Evolutionary conservation across 495 filamentous ascomycete genomes (phyloP).

Genomic region (Aspergillus bertholletiae): DNA sequence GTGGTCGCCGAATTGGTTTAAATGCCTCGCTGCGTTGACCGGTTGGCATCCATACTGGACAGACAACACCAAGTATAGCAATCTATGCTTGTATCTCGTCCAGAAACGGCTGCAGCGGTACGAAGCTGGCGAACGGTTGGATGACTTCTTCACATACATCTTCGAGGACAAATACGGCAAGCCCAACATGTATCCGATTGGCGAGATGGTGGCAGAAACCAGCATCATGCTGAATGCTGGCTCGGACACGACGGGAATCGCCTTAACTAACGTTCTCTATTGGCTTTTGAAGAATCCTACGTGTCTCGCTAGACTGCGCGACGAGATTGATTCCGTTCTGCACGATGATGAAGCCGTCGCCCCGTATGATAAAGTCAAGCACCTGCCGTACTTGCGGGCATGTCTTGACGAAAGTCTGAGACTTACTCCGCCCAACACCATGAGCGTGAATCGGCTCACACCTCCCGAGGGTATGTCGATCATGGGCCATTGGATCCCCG

Average conservation of each 20-base stretch:
- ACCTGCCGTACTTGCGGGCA: constrained; percentile 27
- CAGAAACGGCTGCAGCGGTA: constrained; percentile 25
- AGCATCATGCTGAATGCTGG: constrained; percentile 50
- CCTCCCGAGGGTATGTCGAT: constrained; percentile 26
- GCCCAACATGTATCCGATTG: no score
- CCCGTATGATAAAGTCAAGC: constrained; percentile 27
- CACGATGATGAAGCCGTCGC: constrained; percentile 24
- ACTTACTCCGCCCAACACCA: constrained; percentile 24
- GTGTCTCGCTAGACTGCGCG: constrained; percentile 40
- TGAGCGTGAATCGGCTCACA: constrained; percentile 21
- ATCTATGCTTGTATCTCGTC: constrained; percentile 22
- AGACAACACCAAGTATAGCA: neutral
- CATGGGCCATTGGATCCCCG: constrained; percentile 22
- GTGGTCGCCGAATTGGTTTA: neutral
- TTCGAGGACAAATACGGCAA: constrained; percentile 40
- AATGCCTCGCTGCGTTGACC: neutral
- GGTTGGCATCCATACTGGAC: neutral
- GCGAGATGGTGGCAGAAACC: no score
- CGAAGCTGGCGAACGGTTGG: constrained; percentile 33
- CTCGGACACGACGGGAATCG: constrained; percentile 45
- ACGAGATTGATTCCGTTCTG: constrained; percentile 45
- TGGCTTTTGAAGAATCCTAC: constrained; percentile 47
- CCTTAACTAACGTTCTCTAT: constrained; percentile 42
- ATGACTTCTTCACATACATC: constrained; percentile 42
- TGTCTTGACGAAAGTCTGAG: constrained; percentile 38